Conservation (phyloP, 2,329 filamentous ascomycete species). For the Aspergillus arachidicola region DNA sequence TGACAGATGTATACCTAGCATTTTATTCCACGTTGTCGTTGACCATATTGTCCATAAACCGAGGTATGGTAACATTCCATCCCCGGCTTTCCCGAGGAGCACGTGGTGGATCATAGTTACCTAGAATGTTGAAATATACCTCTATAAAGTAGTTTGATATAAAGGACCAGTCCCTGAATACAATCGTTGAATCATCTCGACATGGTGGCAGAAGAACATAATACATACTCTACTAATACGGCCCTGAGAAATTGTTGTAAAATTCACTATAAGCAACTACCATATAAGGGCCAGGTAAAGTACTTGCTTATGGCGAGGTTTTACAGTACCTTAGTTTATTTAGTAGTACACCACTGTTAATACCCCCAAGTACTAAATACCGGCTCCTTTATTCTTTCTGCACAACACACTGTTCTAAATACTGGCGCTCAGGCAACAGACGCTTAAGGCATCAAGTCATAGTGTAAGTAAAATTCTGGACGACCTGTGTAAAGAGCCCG, state of each 20-base stretch:
- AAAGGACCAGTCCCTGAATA: background rate
- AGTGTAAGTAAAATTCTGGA: too few species aligned
- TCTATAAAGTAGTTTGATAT: background rate
- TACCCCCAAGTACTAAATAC: background rate
- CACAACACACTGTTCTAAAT: background rate
- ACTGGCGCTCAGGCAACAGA: background rate
- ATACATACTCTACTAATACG: background rate
- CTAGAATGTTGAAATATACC: background rate
- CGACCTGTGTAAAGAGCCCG: too few species aligned
- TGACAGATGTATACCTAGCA: background rate
- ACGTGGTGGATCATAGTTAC: background rate
- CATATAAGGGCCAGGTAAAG: too few species aligned
- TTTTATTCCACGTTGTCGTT: background rate
- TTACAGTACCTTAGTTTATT: background rate
- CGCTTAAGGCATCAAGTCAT: background rate
- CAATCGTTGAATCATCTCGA: background rate
- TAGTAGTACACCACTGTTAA: background rate
- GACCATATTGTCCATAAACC: background rate
- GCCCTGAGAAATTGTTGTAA: background rate
- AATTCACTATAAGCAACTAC: too few species aligned
- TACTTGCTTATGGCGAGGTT: too few species aligned
- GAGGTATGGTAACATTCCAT: background rate
- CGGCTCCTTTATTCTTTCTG: background rate
- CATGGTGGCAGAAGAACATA: background rate
- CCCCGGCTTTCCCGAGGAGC: background rate